A percentile compares a stretch with the other conserved stretches of the same genome.
Conservation (phyloP, 1,284 basidiomycete genomes). For the Violaceomyces palustris region DNA sequence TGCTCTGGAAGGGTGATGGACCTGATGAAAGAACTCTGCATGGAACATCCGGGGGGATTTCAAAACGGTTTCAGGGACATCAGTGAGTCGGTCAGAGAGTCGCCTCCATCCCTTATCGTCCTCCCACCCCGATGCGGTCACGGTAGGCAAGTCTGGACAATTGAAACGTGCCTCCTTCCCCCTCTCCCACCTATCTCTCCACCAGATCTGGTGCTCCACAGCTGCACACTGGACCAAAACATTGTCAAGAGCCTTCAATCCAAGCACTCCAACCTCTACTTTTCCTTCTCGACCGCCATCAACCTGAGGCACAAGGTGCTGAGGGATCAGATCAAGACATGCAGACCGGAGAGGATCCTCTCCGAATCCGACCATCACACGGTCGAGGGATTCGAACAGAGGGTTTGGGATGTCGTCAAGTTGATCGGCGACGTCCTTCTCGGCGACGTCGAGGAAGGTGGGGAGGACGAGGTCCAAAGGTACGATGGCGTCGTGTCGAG, state of each 20-base stretch:
- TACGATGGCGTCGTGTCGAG: too few species aligned
- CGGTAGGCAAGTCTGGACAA: background rate
- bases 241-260: conserved; percentile 30
- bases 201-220: conserved; percentile 33
- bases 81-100: background rate
- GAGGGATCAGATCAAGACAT: conserved; percentile 18
- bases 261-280: conserved; percentile 37
- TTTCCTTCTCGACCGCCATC: conserved; percentile 47
- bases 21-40: conserved; percentile 22
- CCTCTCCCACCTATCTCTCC: too few species aligned
- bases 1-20: conserved; percentile 34
- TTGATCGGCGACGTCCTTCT: too few species aligned
- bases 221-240: conserved; percentile 42
- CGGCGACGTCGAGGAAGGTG: too few species aligned
- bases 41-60: conserved; percentile 11
- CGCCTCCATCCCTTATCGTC: background rate
- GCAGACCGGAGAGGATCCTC: conserved; percentile 23
- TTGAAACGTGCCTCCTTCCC: background rate
- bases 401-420: too few species aligned
- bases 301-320: conserved; percentile 33
- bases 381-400: too few species aligned
- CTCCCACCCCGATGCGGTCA: background rate
- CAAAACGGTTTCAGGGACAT: conserved; percentile 6
- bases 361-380: conserved; percentile 43
- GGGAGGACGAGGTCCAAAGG: too few species aligned